phyloP scores from a whole-genome alignment of 805 yeast species.

The Suhomyces faveliae region DNA sequence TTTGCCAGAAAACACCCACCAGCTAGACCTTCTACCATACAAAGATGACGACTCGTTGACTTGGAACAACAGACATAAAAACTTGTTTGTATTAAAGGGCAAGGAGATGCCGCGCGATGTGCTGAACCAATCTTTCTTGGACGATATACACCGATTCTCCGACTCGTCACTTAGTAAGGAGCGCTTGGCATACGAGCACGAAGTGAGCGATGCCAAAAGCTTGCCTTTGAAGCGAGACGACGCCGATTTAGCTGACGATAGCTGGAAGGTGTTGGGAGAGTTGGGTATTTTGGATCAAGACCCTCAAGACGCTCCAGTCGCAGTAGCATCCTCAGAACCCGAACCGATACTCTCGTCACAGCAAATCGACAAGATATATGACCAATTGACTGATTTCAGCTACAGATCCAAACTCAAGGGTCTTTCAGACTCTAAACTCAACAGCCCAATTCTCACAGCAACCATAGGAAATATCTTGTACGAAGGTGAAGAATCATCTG shows the following conservation, averaged over 20 bases:
- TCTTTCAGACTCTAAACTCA: slow-evolving; percentile 14
- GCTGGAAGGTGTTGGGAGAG: slow-evolving; percentile 19
- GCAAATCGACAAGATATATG: slow-evolving; percentile 23
- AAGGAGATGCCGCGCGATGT: background rate
- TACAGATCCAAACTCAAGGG: slow-evolving; percentile 25
- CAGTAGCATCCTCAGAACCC: background rate
- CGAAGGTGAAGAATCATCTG: slow-evolving; percentile 11
- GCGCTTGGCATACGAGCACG: slow-evolving; percentile 11
- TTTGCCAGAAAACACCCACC: slow-evolving; percentile 14
- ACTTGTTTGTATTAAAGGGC: slow-evolving; percentile 6
- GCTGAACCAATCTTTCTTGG: slow-evolving; percentile 4
- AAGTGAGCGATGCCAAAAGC: slow-evolving; percentile 16
- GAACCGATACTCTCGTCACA: slow-evolving; percentile 7
- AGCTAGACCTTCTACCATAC: slow-evolving; percentile 21
- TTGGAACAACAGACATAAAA: slow-evolving; percentile 28
- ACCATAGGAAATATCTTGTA: slow-evolving; percentile 42
- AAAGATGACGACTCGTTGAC: slow-evolving; percentile 30
- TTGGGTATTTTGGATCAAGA: slow-evolving; percentile 14
- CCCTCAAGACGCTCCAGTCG: slow-evolving; percentile 1
- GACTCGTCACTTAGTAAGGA: slow-evolving; percentile 14
- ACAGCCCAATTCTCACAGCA: slow-evolving; percentile 31
- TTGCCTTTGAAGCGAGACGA: slow-evolving; percentile 9
- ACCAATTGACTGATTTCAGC: slow-evolving; percentile 24
- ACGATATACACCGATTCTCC: slow-evolving; percentile 13
- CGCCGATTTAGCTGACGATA: slow-evolving; percentile 10